These are phyloP conservation scores for Pythium utonaiense DNA, from an alignment of 352 stramenopile genomes.

Conservation along the genomic window DNA sequence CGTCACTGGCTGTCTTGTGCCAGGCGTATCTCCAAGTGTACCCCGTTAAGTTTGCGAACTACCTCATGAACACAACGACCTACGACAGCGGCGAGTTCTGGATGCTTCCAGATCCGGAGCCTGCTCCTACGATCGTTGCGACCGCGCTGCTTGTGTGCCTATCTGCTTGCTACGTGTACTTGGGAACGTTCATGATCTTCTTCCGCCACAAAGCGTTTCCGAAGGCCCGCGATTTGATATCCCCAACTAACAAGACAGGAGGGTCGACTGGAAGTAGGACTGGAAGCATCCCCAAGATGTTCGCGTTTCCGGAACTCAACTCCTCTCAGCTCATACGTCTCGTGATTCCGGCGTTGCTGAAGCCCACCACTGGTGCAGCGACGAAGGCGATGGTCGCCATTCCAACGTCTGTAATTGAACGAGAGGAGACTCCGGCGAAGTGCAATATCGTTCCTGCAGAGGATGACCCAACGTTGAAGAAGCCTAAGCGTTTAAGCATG, in stretches of 20 bases:
- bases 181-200: conserved; percentile 9
- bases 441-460: neutral
- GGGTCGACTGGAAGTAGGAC: neutral
- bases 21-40: conserved; percentile 18
- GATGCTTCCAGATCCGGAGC: conserved; percentile 15
- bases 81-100: conserved; percentile 24
- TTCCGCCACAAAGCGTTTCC: conserved; percentile 5
- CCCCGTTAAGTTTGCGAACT: conserved; percentile 19
- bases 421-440: neutral
- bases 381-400: neutral
- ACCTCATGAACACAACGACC: conserved; percentile 20
- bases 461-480: neutral
- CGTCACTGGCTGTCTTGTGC: conserved; percentile 3
- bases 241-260: neutral
- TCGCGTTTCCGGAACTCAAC: neutral
- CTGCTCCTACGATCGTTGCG: no score
- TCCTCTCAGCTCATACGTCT: neutral
- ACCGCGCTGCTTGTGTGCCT: neutral
- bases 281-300: neutral
- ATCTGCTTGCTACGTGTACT: conserved; percentile 7
- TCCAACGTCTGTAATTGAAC: neutral
- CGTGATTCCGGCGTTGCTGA: neutral
- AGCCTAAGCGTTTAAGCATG: neutral
- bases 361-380: neutral
- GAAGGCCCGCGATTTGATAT: neutral